phyloP scores from a whole-genome alignment of 2,329 filamentous ascomycete species.

The Polychaeton citri region DNA sequence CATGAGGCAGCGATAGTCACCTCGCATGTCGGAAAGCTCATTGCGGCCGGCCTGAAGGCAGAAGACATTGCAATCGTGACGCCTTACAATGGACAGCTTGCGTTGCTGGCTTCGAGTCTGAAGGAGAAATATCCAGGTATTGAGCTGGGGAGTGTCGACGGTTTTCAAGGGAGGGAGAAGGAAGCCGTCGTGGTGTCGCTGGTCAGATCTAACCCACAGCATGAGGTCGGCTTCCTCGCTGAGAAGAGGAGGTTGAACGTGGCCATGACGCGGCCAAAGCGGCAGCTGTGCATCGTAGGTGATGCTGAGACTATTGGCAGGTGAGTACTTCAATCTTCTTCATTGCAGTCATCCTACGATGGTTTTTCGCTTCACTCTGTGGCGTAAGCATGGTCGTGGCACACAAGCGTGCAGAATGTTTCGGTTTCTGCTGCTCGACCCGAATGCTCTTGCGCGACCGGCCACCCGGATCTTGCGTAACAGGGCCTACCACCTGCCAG shows the following conservation, averaged over 20 bases:
- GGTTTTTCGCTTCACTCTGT: not conserved
- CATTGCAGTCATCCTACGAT: not conserved
- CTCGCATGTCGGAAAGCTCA: constrained; percentile 60
- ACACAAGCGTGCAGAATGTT: too few relatives aligned
- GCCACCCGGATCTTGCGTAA: too few relatives aligned
- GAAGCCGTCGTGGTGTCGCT: constrained; percentile 87
- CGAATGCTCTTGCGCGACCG: too few relatives aligned
- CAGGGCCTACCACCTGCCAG: too few relatives aligned
- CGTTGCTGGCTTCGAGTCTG: constrained; percentile 59
- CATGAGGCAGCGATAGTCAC: constrained; percentile 74
- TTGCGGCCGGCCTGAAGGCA: constrained; percentile 65
- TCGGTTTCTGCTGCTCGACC: too few relatives aligned
- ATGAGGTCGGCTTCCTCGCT: constrained; percentile 82
- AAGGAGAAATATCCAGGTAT: constrained; percentile 73
- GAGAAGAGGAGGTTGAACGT: constrained; percentile 91
- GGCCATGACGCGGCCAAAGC: constrained; percentile 88
- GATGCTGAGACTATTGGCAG: constrained; percentile 85
- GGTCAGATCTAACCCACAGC: constrained; percentile 78
- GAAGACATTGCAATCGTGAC: constrained; percentile 89
- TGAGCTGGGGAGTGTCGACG: constrained; percentile 92
- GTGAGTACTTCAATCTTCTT: constrained; percentile 41
- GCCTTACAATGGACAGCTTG: constrained; percentile 89
- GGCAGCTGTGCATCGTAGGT: constrained; percentile 80
- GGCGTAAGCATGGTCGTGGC: too few relatives aligned
- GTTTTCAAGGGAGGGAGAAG: constrained; percentile 94